Percentiles rank a stretch among this genome's conserved stretches.
Conservation (phyloP, 805 yeast genomes). For the Wickerhamiella australiensis region DNA sequence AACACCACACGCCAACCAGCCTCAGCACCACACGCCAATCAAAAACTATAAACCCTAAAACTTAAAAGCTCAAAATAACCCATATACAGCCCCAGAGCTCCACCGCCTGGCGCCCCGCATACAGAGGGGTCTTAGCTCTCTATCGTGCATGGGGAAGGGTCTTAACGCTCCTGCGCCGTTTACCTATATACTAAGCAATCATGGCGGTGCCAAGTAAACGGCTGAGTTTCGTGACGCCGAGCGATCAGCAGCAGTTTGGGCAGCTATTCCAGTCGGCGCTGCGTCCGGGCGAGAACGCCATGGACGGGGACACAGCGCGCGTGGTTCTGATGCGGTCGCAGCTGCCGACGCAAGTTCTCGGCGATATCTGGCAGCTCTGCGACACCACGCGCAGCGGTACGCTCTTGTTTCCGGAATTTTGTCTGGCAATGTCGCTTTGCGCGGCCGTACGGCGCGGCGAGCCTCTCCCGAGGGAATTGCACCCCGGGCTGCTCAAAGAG, state of each 20-base stretch:
- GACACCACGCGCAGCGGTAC: conserved; percentile 80
- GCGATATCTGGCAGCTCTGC: conserved; percentile 82
- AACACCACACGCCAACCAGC: too few species aligned
- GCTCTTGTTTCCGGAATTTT: conserved; percentile 86
- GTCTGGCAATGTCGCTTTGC: conserved; percentile 79
- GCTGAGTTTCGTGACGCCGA: conserved; percentile 69
- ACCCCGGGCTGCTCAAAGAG: conserved; percentile 63
- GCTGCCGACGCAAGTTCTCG: conserved; percentile 58
- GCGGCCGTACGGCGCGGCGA: conserved; percentile 68
- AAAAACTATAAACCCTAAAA: too few species aligned
- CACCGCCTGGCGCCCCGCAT: too few species aligned
- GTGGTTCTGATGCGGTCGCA: conserved; percentile 71
- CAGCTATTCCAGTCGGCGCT: conserved; percentile 72
- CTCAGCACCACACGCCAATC: too few species aligned
- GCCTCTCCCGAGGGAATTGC: conserved; percentile 58
- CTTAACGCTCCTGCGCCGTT: too few species aligned
- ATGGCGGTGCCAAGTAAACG: conserved; percentile 38
- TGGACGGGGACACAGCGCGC: conserved; percentile 50
- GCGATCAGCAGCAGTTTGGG: conserved; percentile 80
- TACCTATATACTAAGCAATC: not conserved
- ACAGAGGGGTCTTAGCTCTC: too few species aligned
- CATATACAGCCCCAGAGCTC: too few species aligned
- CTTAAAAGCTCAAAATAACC: too few species aligned
- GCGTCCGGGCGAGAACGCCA: conserved; percentile 45
- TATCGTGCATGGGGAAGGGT: too few species aligned